These are phyloP conservation scores for Penicillium decumbens DNA, from an alignment of 2,329 filamentous ascomycete species.

Conservation along the genomic window DNA sequence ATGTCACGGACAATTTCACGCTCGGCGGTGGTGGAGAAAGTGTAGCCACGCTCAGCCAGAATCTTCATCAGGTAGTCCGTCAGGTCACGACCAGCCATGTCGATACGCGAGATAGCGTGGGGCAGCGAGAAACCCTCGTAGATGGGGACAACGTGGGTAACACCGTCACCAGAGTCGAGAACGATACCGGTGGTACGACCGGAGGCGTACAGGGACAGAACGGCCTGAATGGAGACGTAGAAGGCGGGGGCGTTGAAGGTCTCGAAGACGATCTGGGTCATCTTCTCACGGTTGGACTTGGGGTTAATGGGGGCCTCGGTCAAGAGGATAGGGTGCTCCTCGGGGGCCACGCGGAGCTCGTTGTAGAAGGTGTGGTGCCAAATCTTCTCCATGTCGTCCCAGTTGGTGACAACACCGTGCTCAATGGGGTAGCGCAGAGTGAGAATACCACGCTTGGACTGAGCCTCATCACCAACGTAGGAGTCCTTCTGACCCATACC, in stretches of 20 bases:
- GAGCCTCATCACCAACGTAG: slow-evolving; percentile 99
- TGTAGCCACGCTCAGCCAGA: slow-evolving; percentile 97
- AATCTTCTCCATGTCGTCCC: slow-evolving; percentile 99
- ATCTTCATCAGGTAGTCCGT: slow-evolving; percentile 99
- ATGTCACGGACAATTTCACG: slow-evolving; percentile 99
- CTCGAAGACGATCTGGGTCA: slow-evolving; percentile 99
- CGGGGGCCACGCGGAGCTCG: slow-evolving; percentile 98
- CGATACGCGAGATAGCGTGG: slow-evolving; percentile 99
- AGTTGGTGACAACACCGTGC: slow-evolving; percentile 99
- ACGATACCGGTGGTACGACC: slow-evolving; percentile 99
- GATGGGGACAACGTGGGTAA: slow-evolving; percentile 99
- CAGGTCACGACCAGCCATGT: slow-evolving; percentile 99
- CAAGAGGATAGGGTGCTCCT: slow-evolving; percentile 99
- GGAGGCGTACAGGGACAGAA: slow-evolving; percentile 97
- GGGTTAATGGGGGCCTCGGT: slow-evolving; percentile 99
- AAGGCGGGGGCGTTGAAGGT: slow-evolving; percentile 99
- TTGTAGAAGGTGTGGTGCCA: slow-evolving; percentile 99
- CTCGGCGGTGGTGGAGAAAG: slow-evolving; percentile 99
- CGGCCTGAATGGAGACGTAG: slow-evolving; percentile 99
- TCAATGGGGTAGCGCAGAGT: slow-evolving; percentile 99
- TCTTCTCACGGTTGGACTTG: slow-evolving; percentile 99
- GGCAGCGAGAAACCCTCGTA: slow-evolving; percentile 99
- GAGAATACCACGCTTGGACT: slow-evolving; percentile 99
- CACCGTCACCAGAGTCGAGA: slow-evolving; percentile 99
- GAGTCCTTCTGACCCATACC: slow-evolving; percentile 99